phyloP scores from a whole-genome alignment of 257 asterid genomes.

The Solanum ossicruentum region DNA sequence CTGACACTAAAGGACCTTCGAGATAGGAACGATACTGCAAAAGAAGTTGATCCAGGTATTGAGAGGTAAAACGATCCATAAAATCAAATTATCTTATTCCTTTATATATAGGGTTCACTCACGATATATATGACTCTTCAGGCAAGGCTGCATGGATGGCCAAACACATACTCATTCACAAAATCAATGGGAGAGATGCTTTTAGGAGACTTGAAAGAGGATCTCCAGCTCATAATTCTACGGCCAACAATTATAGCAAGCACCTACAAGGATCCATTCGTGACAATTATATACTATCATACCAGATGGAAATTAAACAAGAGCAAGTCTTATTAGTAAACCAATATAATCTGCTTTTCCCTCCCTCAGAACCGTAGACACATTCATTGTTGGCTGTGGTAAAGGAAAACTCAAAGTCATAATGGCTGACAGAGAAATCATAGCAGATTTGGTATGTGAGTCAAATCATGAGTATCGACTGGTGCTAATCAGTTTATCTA shows the following conservation, averaged over 20 bases:
- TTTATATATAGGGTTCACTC: not conserved
- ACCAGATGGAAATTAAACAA: not conserved
- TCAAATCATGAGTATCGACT: not conserved
- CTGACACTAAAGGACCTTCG: slow-evolving; percentile 8
- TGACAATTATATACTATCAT: not conserved
- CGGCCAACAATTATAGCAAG: not conserved
- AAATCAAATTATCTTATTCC: not conserved
- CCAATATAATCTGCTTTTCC: not conserved
- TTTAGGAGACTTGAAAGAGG: not conserved
- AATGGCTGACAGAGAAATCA: not conserved
- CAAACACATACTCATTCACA: not conserved
- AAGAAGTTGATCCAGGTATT: not conserved
- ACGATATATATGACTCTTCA: not conserved
- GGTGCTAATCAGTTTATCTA: not conserved
- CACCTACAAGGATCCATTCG: not conserved
- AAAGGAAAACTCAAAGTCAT: not conserved
- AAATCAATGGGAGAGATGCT: not conserved
- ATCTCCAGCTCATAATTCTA: not conserved
- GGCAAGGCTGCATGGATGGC: not conserved
- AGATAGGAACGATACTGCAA: not conserved
- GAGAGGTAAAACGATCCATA: not conserved
- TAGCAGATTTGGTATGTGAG: not conserved
- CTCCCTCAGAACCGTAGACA: not conserved
- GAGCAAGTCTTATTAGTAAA: not conserved
- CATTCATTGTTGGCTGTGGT: not conserved